A percentile compares a stretch with the other conserved stretches of the same genome.
Conservation (phyloP, 805 yeast species). For the Ascoidea rubescens region DNA sequence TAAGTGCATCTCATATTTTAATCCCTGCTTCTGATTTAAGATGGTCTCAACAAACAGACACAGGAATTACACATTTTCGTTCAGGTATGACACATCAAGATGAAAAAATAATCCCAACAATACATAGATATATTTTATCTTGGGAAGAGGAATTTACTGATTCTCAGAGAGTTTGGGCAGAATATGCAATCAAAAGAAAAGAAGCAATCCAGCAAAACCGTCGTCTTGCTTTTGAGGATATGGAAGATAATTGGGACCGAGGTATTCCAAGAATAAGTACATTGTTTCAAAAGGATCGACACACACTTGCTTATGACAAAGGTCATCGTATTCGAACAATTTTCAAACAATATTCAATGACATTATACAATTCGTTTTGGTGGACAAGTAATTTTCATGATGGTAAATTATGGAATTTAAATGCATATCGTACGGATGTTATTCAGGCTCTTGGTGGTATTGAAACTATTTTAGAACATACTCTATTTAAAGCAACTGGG, state of each 20-base stretch:
- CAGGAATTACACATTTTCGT: constrained; percentile 88
- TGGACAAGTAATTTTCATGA: constrained; percentile 92
- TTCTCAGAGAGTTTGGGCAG: constrained; percentile 96
- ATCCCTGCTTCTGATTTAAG: constrained; percentile 87
- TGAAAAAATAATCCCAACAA: constrained; percentile 76
- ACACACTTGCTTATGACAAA: constrained; percentile 86
- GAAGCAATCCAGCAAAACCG: constrained; percentile 81
- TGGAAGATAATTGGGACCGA: constrained; percentile 92
- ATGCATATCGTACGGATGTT: constrained; percentile 87
- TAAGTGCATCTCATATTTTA: constrained; percentile 89
- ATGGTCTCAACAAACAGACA: constrained; percentile 88
- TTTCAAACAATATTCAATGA: constrained; percentile 57
- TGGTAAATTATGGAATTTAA: constrained; percentile 90
- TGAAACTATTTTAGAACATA: constrained; percentile 90
- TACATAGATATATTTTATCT: constrained; percentile 81
- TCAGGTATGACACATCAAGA: constrained; percentile 84
- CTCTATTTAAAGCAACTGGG: constrained; percentile 92
- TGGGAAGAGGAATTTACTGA: constrained; percentile 96
- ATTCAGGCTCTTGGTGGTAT: constrained; percentile 96
- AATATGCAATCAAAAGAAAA: constrained; percentile 77
- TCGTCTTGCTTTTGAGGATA: constrained; percentile 79
- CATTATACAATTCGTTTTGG: constrained; percentile 84
- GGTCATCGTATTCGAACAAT: constrained; percentile 80
- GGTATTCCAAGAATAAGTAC: constrained; percentile 96
- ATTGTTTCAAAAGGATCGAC: constrained; percentile 86